phyloP scores from a whole-genome alignment of 2,329 filamentous ascomycete species.

The Lachnum nothofagi region DNA sequence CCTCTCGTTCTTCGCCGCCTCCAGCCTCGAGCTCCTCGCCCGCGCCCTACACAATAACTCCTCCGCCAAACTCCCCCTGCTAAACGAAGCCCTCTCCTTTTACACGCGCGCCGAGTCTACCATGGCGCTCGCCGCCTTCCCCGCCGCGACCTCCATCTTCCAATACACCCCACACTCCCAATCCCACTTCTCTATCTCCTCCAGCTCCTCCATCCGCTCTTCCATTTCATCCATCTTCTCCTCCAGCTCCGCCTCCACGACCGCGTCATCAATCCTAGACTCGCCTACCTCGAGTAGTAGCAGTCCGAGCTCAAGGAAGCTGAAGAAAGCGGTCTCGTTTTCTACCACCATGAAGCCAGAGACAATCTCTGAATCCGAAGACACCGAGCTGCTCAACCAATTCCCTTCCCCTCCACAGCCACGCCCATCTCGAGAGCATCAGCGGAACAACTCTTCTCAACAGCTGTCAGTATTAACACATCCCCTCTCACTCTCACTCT shows the following conservation, averaged over 20 bases:
- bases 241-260: conserved; percentile 14
- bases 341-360: background rate
- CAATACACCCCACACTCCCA: background rate
- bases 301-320: background rate
- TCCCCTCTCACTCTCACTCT: conserved; percentile 2
- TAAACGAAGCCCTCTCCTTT: conserved; percentile 26
- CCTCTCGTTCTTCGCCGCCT: conserved; percentile 31
- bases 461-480: background rate
- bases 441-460: conserved; percentile 4
- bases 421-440: background rate
- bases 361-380: background rate
- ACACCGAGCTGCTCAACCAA: background rate
- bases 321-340: conserved; percentile 3
- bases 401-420: background rate
- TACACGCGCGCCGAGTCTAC: conserved; percentile 25
- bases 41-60: conserved; percentile 24
- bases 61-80: conserved; percentile 25
- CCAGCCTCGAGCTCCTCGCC: conserved; percentile 28
- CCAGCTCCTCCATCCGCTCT: conserved; percentile 24
- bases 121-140: conserved; percentile 22
- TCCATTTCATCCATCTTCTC: conserved; percentile 30
- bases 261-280: conserved; percentile 12
- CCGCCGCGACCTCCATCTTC: conserved; percentile 7
- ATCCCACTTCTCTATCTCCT: conserved; percentile 14
- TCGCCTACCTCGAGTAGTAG: conserved; percentile 4